Evolutionary conservation across 202 grass and related monocot genomes (phyloP).

Genomic region (Zoysia matrella): DNA sequence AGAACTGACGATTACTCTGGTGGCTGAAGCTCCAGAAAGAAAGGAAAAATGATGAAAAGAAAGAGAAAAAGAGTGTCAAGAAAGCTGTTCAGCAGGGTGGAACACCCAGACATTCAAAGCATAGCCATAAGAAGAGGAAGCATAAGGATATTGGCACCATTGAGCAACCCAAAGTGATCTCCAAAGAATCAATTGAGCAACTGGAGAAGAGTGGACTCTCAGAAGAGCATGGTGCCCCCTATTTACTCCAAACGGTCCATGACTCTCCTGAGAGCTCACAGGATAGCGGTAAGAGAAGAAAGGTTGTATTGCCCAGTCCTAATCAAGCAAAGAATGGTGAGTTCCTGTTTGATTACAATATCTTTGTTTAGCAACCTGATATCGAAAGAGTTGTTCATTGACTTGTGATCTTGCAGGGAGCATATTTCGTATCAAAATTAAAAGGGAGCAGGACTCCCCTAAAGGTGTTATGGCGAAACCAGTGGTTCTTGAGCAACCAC

Average conservation of each 20-base stretch:
- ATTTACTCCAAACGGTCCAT: constrained; percentile 30
- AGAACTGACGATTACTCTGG: constrained; percentile 95
- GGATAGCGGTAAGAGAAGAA: constrained; percentile 83
- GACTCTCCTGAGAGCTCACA: constrained; percentile 84
- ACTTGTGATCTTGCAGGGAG: constrained; percentile 38
- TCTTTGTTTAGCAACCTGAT: not conserved
- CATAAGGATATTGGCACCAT: constrained; percentile 38
- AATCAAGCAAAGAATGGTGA: constrained; percentile 66
- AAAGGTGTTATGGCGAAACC: constrained; percentile 19
- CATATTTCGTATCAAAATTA: constrained; percentile 57
- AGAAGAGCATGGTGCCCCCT: constrained; percentile 74
- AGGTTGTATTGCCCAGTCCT: constrained; percentile 43
- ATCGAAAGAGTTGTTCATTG: not conserved
- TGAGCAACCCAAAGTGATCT: not conserved
- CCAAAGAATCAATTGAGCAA: constrained; percentile 55
- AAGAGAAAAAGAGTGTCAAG: constrained; percentile 59
- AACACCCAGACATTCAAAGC: constrained; percentile 53
- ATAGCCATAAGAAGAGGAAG: constrained; percentile 70
- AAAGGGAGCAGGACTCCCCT: constrained; percentile 26
- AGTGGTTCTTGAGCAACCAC: constrained; percentile 18
- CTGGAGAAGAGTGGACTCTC: constrained; percentile 77
- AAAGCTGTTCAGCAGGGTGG: constrained; percentile 43
- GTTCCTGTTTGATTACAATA: not conserved
- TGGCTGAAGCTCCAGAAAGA: constrained; percentile 92
- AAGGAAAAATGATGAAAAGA: constrained; percentile 59